Base-by-base conservation (phyloP, 495 filamentous ascomycete species). In the Choiromyces venosus region DNA sequence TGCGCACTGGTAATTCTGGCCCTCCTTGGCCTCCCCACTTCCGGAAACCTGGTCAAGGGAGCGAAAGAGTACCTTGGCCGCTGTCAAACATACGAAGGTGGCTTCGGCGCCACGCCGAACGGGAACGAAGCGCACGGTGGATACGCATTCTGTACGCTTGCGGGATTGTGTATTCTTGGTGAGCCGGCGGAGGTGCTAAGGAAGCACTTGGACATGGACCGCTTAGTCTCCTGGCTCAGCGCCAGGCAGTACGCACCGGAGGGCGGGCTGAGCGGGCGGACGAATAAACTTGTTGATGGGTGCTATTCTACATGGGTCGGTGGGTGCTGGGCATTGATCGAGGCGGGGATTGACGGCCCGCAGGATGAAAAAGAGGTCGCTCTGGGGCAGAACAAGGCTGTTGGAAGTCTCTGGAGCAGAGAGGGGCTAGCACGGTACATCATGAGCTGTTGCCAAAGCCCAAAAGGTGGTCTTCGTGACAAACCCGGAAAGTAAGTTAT, bases 301-400 rank as follows among this genome's bases (percentile, higher is more conserved):
- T 99, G 95, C 82, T 98, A 99, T 83, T 94, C 91, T 82, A 93
- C 96, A 79, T 99, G 95, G 95, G 91, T 97, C 14, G 95, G 96
- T 8, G 91, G 90, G 38, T 97, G 94, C 82, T 99, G 93, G 90
- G 89, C 94, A 46, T 82, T 99, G 73, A 83, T 98, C 71, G 91
- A 97, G 81, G 93, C 92, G n/a, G 90, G 89, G 66, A 83, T 94
- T 46, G 67, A 73, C 56, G 73, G 71, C 69, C 66, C 71, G 16
- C 70, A 73, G 74, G 71, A 44, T n/a, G 64, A 70, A 67, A 19
- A 67, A 77, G 4, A 74, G 76, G 42, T 66, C 71, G n/a, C 76
- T 81, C 65, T 79, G 69, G 38, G 76, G 42, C 73, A 77, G 73
- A 81, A 77, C 18, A 72, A 77, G 65, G 80, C 83, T 39, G 80